Percentiles rank a stretch among this genome's conserved stretches.
These are phyloP conservation scores for Claviceps citrina DNA, from an alignment of 2,329 filamentous ascomycete species.

Conservation along the genomic window DNA sequence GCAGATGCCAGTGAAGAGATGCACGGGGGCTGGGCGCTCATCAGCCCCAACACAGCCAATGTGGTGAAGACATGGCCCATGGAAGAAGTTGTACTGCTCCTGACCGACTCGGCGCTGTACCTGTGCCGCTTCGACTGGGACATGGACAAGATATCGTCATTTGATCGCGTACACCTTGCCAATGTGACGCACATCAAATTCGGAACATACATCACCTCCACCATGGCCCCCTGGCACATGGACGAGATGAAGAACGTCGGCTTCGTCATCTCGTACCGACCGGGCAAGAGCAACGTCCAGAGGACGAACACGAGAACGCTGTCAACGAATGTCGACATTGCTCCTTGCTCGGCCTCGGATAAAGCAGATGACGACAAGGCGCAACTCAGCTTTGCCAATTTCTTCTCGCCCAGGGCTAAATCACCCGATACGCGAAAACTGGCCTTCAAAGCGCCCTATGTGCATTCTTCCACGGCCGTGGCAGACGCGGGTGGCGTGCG, in stretches of 20 bases:
- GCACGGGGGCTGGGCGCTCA: slow-evolving; percentile 75
- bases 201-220: slow-evolving; percentile 83
- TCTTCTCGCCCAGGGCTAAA: slow-evolving; percentile 25
- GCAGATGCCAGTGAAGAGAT: slow-evolving; percentile 73
- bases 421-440: slow-evolving; percentile 25
- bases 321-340: slow-evolving; percentile 31
- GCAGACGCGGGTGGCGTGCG: slow-evolving; percentile 29
- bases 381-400: slow-evolving; percentile 23
- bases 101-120: slow-evolving; percentile 77
- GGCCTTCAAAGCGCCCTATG: slow-evolving; percentile 41
- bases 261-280: slow-evolving; percentile 62
- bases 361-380: slow-evolving; percentile 11
- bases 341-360: slow-evolving; percentile 12
- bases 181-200: slow-evolving; percentile 59
- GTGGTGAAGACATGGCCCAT: slow-evolving; percentile 57
- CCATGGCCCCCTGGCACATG: slow-evolving; percentile 59
- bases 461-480: slow-evolving; percentile 38
- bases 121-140: slow-evolving; percentile 89
- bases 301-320: slow-evolving; percentile 78
- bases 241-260: slow-evolving; percentile 73
- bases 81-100: slow-evolving; percentile 73
- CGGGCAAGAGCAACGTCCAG: slow-evolving; percentile 53
- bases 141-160: slow-evolving; percentile 83
- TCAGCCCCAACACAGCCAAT: slow-evolving; percentile 59
- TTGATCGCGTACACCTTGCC: slow-evolving; percentile 68